Evolutionary conservation across 2,329 filamentous ascomycete species (phyloP).

Genomic region (Neoarthrinium moseri): DNA sequence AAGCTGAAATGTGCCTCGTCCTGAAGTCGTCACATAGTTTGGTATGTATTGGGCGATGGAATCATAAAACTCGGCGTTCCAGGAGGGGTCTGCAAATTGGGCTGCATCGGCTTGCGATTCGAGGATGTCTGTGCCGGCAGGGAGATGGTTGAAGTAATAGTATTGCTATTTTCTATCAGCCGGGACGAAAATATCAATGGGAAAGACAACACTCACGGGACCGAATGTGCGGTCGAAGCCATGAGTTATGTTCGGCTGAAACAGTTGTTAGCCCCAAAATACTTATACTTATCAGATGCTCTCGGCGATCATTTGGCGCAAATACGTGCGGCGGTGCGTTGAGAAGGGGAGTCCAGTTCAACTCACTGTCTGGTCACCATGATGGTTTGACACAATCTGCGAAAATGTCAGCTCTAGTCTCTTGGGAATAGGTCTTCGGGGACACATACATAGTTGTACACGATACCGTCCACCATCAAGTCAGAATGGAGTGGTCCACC

Average conservation of each 20-base stretch:
- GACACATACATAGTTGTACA: conserved; percentile 57
- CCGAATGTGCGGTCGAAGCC: conserved; percentile 67
- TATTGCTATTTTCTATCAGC: conserved; percentile 46
- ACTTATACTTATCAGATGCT: too few species aligned
- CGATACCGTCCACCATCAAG: conserved; percentile 61
- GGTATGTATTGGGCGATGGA: conserved; percentile 58
- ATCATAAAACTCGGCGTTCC: conserved; percentile 63
- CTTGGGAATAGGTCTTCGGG: too few species aligned
- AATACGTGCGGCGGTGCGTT: too few species aligned
- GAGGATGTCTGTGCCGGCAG: conserved; percentile 41
- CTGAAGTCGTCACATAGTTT: conserved; percentile 54
- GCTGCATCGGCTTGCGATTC: conserved; percentile 53
- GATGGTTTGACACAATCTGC: conserved; percentile 54
- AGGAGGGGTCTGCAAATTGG: conserved; percentile 46
- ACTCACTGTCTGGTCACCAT: conserved; percentile 51
- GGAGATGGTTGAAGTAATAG: conserved; percentile 61
- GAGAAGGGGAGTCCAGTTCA: too few species aligned
- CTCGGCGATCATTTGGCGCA: too few species aligned
- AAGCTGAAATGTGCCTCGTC: conserved; percentile 49
- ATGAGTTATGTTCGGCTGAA: conserved; percentile 56
- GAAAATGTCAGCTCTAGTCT: not conserved
- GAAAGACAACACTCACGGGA: conserved; percentile 29
- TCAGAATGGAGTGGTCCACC: conserved; percentile 63
- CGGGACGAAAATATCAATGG: not conserved
- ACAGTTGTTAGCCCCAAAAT: not conserved